Percentiles rank a stretch among this genome's conserved stretches.
Evolutionary conservation across 345 rosid species (phyloP).

Genomic region (Eucalyptus fibrosa): DNA sequence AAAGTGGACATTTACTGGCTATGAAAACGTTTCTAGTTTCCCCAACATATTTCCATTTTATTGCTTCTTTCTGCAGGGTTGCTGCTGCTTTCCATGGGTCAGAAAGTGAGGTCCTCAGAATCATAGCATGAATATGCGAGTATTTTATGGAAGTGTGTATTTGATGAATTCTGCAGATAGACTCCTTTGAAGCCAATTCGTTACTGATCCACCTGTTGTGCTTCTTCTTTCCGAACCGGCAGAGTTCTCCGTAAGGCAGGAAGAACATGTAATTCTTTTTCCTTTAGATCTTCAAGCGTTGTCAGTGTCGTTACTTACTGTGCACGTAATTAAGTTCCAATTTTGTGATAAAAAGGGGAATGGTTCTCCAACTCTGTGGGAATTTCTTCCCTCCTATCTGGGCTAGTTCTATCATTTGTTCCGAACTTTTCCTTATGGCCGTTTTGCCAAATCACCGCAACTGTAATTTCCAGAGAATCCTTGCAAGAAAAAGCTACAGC

Average conservation of each 20-base stretch:
- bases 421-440: background rate
- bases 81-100: slow-evolving; percentile 70
- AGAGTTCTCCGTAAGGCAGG: background rate
- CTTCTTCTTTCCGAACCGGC: background rate
- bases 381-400: background rate
- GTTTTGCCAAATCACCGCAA: background rate
- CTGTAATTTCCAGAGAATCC: background rate
- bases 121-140: slow-evolving; percentile 5
- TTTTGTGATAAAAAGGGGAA: background rate
- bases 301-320: background rate
- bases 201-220: background rate
- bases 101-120: slow-evolving; percentile 40
- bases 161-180: slow-evolving; percentile 3
- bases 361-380: background rate
- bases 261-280: background rate
- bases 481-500: background rate
- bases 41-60: background rate
- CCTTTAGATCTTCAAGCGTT: background rate
- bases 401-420: background rate
- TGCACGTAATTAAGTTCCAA: background rate
- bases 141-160: slow-evolving; percentile 13
- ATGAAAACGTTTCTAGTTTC: background rate
- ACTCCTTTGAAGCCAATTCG: background rate
- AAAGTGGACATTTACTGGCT: background rate
- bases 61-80: slow-evolving; percentile 21